Base-by-base conservation (phyloP, 2,329 filamentous ascomycete genomes). In the Chaetomium globosum region DNA sequence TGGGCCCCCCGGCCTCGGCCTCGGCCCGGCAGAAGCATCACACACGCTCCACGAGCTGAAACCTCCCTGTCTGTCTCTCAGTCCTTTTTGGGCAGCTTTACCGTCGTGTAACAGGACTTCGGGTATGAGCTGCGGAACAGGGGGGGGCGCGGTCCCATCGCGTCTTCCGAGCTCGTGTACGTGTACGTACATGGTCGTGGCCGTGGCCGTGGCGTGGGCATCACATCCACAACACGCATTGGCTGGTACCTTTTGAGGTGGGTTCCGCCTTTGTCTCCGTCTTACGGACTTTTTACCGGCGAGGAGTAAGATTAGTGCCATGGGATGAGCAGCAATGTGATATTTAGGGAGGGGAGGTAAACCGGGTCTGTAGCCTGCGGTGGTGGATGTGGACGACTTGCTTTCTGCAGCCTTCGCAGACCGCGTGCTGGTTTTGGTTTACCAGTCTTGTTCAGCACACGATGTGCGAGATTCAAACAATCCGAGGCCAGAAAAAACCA, bases 31-130 rank as follows among this genome's bases (percentile, higher is more conserved):
- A 56, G 21, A 56, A 56, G 54, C 54, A 43, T 54, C 19, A 16
- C 30, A n/a, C 8, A 30, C 13, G 49, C 49, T 7, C 9, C 51
- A 54, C 30, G 53, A 28, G 33, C 48, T 57, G 55, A 57, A 23
- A 57, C 55, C 5, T 26, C 26, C 26, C 26, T 31, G 8, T 36
- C 9, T 46, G 39, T 10, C 21, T n/a, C 16, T 21, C 4, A 3
- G 2, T 28, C 10, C 19, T 9, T 33, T 30, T 30, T 12, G 16
- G 56, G 12, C 57, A 51, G 28, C 23, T 12, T 12, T 13, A 39
- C 43, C 28, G 43, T 36, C 33, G 57, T n/a, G 57, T 49, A 59
- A 49, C 57, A 51, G 43, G 28, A 59, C 19, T 51, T 59, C 57
- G 57, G 57, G 57, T 59, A 30, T 36, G 43, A 33, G 57, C 46